Evolutionary conservation across 2,329 filamentous ascomycete species (phyloP), one percentile per base, ranked within the genome.

Genomic region (Helotiales sp.): DNA sequence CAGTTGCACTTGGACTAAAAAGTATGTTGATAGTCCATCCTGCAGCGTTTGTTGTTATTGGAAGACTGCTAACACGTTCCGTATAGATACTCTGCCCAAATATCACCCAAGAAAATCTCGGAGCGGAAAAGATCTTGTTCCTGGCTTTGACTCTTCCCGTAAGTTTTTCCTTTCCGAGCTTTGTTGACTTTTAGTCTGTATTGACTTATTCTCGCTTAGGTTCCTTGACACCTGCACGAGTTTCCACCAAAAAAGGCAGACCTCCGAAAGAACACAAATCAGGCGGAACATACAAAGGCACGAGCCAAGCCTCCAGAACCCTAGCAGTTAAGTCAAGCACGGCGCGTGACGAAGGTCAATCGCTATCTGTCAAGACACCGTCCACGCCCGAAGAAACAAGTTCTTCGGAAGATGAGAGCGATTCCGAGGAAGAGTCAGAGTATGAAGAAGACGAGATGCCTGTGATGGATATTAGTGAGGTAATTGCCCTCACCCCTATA

Each of bases 371-470:
- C 24, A 67, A 67, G 40, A 53, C 61, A 2, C 60, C 66, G n/a
- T 63, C 67, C 2, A 66, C 65, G 4, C 56, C 63, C 15, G 66
- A 57, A 7, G 69, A 71, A 38, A 63, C 68, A 54, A 70, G 69
- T 42, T 70, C 69, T 31, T 68, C 67, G 2, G 69, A 69, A 27
- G 65, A 69, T 15, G 68, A 71, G 38, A 64, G 59, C 31, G 69
- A 64, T 15, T 44, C 40, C 4, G 70, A 70, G 52, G 69, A 70
- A 52, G 68, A 71, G 36, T 70, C 67, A 13, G 68, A 70, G 29
- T 69, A 71, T 44, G 70, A 70, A 44, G 70, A 72, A 38, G 67
- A 69, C 2, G 66, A 68, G 17, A 66, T 70, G 42, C 58, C 64
- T 1, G 33, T 66, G 8, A 59, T 61, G 36, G 66, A 71, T 38